Evolutionary conservation across 305 asterid genomes (phyloP), one percentile per base, ranked within the genome.

Genomic region (Nicotiana rustica): DNA sequence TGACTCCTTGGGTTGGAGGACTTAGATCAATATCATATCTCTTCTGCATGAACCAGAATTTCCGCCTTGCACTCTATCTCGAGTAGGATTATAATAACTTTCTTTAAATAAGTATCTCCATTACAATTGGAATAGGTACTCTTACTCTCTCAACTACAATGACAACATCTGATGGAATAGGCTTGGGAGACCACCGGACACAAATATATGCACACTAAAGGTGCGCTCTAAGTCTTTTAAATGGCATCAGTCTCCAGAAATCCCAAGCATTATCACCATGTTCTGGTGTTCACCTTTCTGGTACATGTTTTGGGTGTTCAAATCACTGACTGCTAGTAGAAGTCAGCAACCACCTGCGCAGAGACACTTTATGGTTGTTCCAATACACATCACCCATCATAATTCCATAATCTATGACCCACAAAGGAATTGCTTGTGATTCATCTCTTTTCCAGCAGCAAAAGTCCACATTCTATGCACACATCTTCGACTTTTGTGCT

Each of bases 191-290:
- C 10, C 77, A 38, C 33, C 56, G 1, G 17, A 36, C 29, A 68
- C 77, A 9, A 68, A n/a, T 9, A 36, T 17, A 68, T 17, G 49
- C 31, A 56, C 77, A 38, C 56, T 38, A 68, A 36, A 68, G 31
- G 77, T 68, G 77, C 14, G 6, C 56, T 38, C 31, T n/a, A 67
- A 8, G 77, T 36, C 33, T 38, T 68, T 29, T 38, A 17, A 2
- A 67, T 67, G 76, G 15, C 56, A 68, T n/a, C 56, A 8, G 19
- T 68, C 77, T 68, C 31, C 77, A 36, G 10, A 68, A 68, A 68
- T 68, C n/a, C 31, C 77, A 14, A 68, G 56, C 77, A 68, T n/a
- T 68, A 38, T 68, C 56, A 68, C 33, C 77, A 68, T 67, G 75
- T 21, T 67, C 38, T 21, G 75, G 75, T 67, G 52, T 33, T 18